These are phyloP conservation scores for Nemania sp. DNA, from an alignment of 2,329 filamentous ascomycete species.

Conservation along the genomic window DNA sequence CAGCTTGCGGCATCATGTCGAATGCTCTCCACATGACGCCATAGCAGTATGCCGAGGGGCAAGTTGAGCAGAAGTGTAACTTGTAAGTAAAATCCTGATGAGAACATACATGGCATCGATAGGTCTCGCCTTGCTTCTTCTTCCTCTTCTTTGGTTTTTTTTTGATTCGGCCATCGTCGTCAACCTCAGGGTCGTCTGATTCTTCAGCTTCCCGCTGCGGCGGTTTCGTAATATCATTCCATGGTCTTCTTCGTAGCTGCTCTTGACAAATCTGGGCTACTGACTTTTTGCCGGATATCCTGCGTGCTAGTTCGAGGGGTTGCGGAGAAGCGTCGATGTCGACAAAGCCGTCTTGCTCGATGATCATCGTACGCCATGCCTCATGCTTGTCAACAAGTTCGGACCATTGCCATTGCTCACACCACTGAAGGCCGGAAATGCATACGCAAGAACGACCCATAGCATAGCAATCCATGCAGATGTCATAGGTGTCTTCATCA, in stretches of 20 bases:
- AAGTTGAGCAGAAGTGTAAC: constrained; percentile 83
- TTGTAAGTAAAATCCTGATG: constrained; percentile 86
- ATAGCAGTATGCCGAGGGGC: constrained; percentile 86
- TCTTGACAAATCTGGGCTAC: constrained; percentile 95
- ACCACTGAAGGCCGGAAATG: constrained; percentile 87
- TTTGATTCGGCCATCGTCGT: constrained; percentile 73
- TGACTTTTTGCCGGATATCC: constrained; percentile 77
- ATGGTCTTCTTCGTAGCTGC: constrained; percentile 82
- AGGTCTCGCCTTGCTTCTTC: constrained; percentile 65
- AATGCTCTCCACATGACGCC: constrained; percentile 93
- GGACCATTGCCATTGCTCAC: constrained; percentile 91
- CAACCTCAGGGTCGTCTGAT: constrained; percentile 64
- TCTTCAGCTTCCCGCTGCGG: constrained; percentile 49
- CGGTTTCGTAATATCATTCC: constrained; percentile 81
- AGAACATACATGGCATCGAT: constrained; percentile 84
- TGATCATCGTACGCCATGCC: constrained; percentile 81
- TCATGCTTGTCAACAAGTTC: constrained; percentile 84
- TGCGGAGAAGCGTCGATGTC: constrained; percentile 75
- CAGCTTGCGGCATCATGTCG: constrained; percentile 85
- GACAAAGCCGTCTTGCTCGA: constrained; percentile 76
- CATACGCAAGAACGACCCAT: constrained; percentile 96
- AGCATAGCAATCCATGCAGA: constrained; percentile 98
- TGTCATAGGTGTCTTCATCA: constrained; percentile 87
- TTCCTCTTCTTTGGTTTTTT: constrained; percentile 72
- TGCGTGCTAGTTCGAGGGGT: constrained; percentile 76